These are phyloP conservation scores for Acarospora socialis DNA, from an alignment of 2,329 filamentous ascomycete species.

Conservation along the genomic window DNA sequence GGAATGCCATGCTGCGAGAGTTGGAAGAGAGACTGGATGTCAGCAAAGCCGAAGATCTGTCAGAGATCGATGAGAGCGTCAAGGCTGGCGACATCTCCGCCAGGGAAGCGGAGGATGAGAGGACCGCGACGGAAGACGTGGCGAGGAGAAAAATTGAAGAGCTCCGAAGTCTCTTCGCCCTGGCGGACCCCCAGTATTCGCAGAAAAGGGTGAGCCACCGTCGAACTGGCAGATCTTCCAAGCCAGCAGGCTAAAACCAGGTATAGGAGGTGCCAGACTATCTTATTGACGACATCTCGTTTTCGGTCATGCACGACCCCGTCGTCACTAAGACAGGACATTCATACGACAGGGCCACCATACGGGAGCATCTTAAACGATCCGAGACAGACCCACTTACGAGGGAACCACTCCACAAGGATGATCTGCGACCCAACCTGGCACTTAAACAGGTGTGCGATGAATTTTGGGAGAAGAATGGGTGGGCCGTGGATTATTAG, in stretches of 20 bases:
- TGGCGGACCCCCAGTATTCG: slow-evolving; percentile 27
- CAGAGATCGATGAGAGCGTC: slow-evolving; percentile 30
- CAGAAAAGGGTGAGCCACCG: slow-evolving; percentile 27
- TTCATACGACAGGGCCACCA: slow-evolving; percentile 74
- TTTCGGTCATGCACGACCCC: slow-evolving; percentile 38
- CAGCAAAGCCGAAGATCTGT: slow-evolving; percentile 21
- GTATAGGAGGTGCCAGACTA: slow-evolving; percentile 32
- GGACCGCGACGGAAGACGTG: slow-evolving; percentile 27
- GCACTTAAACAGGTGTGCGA: slow-evolving; percentile 68
- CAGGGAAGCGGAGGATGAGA: slow-evolving; percentile 41
- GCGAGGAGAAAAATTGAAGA: slow-evolving; percentile 32
- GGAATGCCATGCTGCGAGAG: slow-evolving; percentile 27
- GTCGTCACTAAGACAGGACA: slow-evolving; percentile 58
- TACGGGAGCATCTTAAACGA: slow-evolving; percentile 71
- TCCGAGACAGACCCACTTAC: slow-evolving; percentile 70
- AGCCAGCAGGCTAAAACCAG: background rate
- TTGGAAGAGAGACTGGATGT: slow-evolving; percentile 28
- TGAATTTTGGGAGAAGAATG: slow-evolving; percentile 73
- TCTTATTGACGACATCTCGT: slow-evolving; percentile 34
- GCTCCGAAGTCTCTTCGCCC: slow-evolving; percentile 29
- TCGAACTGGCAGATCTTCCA: background rate
- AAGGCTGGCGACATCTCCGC: slow-evolving; percentile 56
- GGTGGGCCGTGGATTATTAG: slow-evolving; percentile 91
- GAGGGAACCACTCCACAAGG: slow-evolving; percentile 51
- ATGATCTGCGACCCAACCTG: slow-evolving; percentile 68